Evolutionary conservation across 345 rosid genomes (phyloP).

Genomic region (Gossypium raimondii): DNA sequence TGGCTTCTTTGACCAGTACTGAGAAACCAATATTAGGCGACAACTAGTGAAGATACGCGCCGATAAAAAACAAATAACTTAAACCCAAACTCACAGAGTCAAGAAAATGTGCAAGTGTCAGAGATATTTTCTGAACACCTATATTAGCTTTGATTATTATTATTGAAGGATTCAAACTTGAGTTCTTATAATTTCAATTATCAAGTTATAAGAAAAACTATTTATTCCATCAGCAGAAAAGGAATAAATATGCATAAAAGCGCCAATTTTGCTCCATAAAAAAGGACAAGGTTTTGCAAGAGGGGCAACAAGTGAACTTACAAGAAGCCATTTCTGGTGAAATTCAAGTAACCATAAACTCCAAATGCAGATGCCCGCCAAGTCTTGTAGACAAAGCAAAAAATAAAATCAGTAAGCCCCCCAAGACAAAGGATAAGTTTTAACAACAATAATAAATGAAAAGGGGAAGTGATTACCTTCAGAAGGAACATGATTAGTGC

Average conservation of each 20-base stretch:
- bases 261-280: too few relatives aligned
- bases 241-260: not conserved
- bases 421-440: not conserved
- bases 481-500: conserved; percentile 58
- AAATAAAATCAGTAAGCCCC: not conserved
- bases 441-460: not conserved
- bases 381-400: conserved; percentile 29
- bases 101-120: not conserved
- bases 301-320: conserved; percentile 28
- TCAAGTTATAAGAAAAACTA: not conserved
- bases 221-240: not conserved
- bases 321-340: conserved; percentile 79
- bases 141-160: not conserved
- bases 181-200: not conserved
- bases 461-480: conserved; percentile 33
- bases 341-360: conserved; percentile 66
- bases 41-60: not conserved
- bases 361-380: conserved; percentile 85
- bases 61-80: not conserved
- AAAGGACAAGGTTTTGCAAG: not conserved
- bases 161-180: not conserved
- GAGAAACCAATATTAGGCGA: not conserved
- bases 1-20: not conserved
- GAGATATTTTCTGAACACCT: not conserved
- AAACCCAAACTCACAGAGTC: not conserved